A percentile compares a stretch with the other conserved stretches of the same genome.
Evolutionary conservation across 2,329 filamentous ascomycete species (phyloP).

Genomic region (Ceratocystis huliohia): DNA sequence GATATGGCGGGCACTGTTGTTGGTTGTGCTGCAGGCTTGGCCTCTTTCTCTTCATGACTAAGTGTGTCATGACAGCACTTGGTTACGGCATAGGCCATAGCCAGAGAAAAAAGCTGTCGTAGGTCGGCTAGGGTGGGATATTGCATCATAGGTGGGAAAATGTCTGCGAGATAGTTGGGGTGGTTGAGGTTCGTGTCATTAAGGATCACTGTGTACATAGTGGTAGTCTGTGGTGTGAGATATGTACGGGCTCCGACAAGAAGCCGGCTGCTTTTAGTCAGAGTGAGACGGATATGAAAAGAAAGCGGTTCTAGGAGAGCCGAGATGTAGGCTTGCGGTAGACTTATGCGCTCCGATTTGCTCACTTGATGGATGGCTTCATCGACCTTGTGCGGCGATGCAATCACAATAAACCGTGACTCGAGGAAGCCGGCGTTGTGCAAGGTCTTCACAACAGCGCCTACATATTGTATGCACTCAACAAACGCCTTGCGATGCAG

Average conservation of each 20-base stretch:
- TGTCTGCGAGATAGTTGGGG: constrained; percentile 27
- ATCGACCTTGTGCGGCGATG: constrained; percentile 27
- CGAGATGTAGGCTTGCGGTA: constrained; percentile 29
- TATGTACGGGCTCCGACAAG: constrained; percentile 36
- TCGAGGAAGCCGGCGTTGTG: constrained; percentile 34
- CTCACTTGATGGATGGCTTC: constrained; percentile 26
- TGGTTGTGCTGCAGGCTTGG: background rate
- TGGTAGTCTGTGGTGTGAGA: constrained; percentile 34
- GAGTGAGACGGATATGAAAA: constrained; percentile 33
- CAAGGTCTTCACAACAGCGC: constrained; percentile 34
- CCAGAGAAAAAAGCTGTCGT: constrained; percentile 35
- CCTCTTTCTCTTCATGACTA: background rate
- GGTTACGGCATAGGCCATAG: constrained; percentile 32
- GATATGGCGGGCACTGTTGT: background rate
- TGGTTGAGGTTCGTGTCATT: constrained; percentile 16
- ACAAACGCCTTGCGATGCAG: constrained; percentile 33
- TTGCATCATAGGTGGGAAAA: constrained; percentile 35
- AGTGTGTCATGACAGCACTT: constrained; percentile 28
- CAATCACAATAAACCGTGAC: constrained; percentile 34
- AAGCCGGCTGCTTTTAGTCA: constrained; percentile 34
- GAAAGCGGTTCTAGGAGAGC: constrained; percentile 21
- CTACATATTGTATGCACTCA: constrained; percentile 32
- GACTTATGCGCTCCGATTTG: constrained; percentile 32
- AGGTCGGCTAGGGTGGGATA: constrained; percentile 36
- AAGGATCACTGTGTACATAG: constrained; percentile 32